Evolutionary conservation across 441 rosid species (phyloP).

Genomic region (Kokia cookei): DNA sequence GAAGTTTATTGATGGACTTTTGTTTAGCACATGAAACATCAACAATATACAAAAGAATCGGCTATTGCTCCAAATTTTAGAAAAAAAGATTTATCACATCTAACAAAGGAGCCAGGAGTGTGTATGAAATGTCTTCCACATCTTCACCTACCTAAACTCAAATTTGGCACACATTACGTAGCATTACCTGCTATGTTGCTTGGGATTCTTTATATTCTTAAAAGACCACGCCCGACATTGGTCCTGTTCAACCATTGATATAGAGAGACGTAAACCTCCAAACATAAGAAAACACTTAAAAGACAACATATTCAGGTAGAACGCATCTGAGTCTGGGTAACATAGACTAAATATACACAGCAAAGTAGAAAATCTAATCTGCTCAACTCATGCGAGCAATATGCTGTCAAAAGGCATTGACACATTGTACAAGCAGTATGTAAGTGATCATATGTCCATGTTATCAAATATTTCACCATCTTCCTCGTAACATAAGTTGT

Average conservation of each 20-base stretch:
- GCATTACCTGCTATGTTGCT: background rate
- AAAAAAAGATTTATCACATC: background rate
- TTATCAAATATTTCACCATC: conserved; percentile 68
- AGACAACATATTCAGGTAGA: background rate
- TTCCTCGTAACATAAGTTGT: conserved; percentile 37
- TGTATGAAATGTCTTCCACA: background rate
- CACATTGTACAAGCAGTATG: conserved; percentile 9
- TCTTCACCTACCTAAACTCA: background rate
- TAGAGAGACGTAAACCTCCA: background rate
- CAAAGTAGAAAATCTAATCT: background rate
- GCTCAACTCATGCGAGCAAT: too few relatives aligned
- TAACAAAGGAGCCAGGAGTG: background rate
- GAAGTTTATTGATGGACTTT: too few relatives aligned
- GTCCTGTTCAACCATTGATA: background rate
- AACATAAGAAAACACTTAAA: background rate
- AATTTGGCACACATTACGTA: background rate
- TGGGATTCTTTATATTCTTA: background rate
- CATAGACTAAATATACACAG: background rate
- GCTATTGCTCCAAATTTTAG: too few relatives aligned
- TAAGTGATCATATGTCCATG: conserved; percentile 76
- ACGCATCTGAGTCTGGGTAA: background rate
- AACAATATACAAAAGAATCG: too few relatives aligned
- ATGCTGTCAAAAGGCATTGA: conserved; percentile 13
- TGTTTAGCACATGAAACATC: too few relatives aligned
- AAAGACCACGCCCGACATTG: background rate